Evolutionary conservation across 805 yeast genomes (phyloP).

Genomic region (Maudiozyma pseudohumilis): DNA sequence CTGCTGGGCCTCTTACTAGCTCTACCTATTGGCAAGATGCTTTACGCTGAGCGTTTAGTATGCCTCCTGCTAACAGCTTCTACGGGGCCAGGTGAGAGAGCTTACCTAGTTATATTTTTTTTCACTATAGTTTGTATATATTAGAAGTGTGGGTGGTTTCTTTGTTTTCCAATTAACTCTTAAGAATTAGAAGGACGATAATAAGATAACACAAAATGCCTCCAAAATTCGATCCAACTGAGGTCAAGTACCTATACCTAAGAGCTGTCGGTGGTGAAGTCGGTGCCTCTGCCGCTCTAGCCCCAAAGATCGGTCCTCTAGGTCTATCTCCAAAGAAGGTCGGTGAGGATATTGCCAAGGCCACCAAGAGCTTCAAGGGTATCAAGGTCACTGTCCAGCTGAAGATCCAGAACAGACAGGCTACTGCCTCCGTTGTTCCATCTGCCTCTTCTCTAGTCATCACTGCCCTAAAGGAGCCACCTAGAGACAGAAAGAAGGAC

Average conservation of each 20-base stretch:
- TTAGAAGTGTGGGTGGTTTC: too few relatives aligned
- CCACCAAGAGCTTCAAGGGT: constrained; percentile 98
- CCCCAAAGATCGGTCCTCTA: constrained; percentile 99
- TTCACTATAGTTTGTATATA: too few relatives aligned
- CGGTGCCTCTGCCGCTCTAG: constrained; percentile 99
- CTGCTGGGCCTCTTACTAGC: too few relatives aligned
- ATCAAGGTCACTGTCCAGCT: constrained; percentile 97
- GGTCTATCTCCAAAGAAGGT: constrained; percentile 99
- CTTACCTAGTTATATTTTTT: too few relatives aligned
- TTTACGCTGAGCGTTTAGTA: too few relatives aligned
- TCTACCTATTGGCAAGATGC: too few relatives aligned
- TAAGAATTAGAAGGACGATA: constrained; percentile 2
- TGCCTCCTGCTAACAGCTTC: too few relatives aligned
- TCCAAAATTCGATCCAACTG: constrained; percentile 98
- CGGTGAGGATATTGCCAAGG: constrained; percentile 99
- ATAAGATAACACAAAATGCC: constrained; percentile 50
- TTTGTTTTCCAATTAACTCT: too few relatives aligned
- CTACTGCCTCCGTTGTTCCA: constrained; percentile 97
- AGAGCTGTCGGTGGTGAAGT: constrained; percentile 99
- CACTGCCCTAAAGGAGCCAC: constrained; percentile 98
- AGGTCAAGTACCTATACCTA: constrained; percentile 96
- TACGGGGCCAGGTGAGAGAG: too few relatives aligned
- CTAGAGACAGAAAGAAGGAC: constrained; percentile 99
- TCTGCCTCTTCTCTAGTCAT: constrained; percentile 98
- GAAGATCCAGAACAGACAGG: constrained; percentile 99